These are phyloP conservation scores for Bipolaris cookei DNA, from an alignment of 2,329 filamentous ascomycete species.

Conservation along the genomic window DNA sequence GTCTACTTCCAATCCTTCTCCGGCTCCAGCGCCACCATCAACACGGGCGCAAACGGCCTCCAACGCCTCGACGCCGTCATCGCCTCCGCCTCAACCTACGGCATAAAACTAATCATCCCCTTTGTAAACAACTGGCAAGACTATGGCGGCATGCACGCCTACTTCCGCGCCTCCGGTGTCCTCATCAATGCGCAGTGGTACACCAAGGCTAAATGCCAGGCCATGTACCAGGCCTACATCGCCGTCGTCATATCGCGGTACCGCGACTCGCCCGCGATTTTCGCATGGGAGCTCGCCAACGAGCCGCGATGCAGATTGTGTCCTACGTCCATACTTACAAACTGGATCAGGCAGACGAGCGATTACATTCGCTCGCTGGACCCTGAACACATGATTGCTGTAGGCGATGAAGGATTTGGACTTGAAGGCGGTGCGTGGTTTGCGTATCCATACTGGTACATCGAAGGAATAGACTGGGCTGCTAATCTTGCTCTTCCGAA, in stretches of 20 bases:
- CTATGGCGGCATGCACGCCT: conserved; percentile 69
- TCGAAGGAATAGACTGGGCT: conserved; percentile 61
- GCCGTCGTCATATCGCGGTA: conserved; percentile 65
- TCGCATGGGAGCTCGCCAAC: conserved; percentile 73
- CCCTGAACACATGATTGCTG: conserved; percentile 64
- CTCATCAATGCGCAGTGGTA: conserved; percentile 62
- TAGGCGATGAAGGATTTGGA: conserved; percentile 68
- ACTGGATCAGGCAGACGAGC: conserved; percentile 65
- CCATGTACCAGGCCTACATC: conserved; percentile 68
- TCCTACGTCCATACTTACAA: conserved; percentile 61
- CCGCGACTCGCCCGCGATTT: conserved; percentile 63
- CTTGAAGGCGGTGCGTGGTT: conserved; percentile 51
- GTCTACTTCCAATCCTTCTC: conserved; percentile 65
- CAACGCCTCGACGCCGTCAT: conserved; percentile 71
- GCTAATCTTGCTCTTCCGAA: conserved; percentile 60
- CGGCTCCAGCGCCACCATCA: conserved; percentile 61
- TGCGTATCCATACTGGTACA: conserved; percentile 59
- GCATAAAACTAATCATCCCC: conserved; percentile 68
- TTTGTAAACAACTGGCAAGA: conserved; percentile 75
- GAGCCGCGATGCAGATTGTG: conserved; percentile 70
- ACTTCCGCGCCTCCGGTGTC: conserved; percentile 62
- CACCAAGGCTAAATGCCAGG: conserved; percentile 54
- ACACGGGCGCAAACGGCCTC: conserved; percentile 67
- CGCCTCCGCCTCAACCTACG: conserved; percentile 62
- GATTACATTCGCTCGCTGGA: conserved; percentile 70